Evolutionary conservation across 805 yeast genomes (phyloP), one percentile per base, ranked within the genome.

Genomic region (Metschnikowia similis): DNA sequence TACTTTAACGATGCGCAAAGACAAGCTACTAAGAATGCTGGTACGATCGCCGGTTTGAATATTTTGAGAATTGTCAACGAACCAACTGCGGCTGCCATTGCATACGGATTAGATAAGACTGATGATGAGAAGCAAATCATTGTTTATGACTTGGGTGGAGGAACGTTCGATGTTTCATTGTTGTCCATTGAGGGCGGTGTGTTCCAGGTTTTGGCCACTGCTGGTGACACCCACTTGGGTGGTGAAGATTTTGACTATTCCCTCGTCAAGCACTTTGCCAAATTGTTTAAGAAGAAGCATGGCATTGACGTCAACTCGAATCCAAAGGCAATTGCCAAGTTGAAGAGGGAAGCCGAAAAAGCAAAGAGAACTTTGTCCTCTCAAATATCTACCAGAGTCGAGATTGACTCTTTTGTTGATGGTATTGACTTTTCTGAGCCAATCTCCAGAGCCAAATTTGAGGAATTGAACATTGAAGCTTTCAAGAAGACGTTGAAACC

Each of bases 151-250:
- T 55, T 57, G 57, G 61, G 61, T 53, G 61, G 61, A 53, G 61
- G 61, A 42, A 57, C 61, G 38, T 57, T 57, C 51, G 61, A 57
- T 47, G 59, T 57, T n/a, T 57, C 61, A n/a, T 56, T 57, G 58
- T 56, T 57, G 57, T 57, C 59, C 45, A 57, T 57, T 35, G 61
- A 54, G 43, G 54, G 58, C 27, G 61, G 61, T 52, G 61, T 57
- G 34, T 57, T 57, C 45, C 58, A 57, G 51, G 61, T 57, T 30
- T 56, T 57, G 57, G 60, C 61, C 35, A 57, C 61, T 27, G 89
- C 95, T 53, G 61, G 61, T 56, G 61, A 57, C 55, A 57, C 61
- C 29, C 61, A 57, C 53, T 56, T 57, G 58, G 61, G 61, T 48
- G 61, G 61, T 50, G 61, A 57, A 48, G 61, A 57, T 45, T 57